phyloP scores from a whole-genome alignment of 495 filamentous ascomycete species.

The Penicillium fimorum region DNA sequence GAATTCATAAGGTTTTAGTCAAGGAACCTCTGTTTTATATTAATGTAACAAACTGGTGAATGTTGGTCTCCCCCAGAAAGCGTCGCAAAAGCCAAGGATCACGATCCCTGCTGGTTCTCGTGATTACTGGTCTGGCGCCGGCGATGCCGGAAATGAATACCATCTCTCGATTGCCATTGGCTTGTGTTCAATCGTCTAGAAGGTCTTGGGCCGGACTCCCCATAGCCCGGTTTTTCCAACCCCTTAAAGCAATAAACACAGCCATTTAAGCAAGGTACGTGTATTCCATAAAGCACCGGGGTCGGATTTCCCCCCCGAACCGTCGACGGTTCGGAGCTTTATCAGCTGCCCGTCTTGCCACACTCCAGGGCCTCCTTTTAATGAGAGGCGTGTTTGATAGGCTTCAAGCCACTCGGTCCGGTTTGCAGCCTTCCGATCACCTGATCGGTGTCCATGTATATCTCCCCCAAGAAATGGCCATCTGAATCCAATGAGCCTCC shows the following conservation, averaged over 20 bases:
- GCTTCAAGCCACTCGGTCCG: slow-evolving; percentile 24
- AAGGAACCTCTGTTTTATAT: background rate
- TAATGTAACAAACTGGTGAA: background rate
- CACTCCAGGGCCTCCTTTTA: background rate
- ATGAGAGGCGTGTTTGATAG: slow-evolving; percentile 15
- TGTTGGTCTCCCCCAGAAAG: background rate
- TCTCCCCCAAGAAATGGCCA: slow-evolving; percentile 21
- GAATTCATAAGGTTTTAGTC: background rate
- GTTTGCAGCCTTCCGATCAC: slow-evolving; percentile 23
- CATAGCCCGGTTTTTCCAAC: background rate
- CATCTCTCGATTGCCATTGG: background rate
- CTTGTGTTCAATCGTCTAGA: background rate
- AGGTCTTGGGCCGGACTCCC: background rate
- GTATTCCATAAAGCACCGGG: background rate
- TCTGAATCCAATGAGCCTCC: slow-evolving; percentile 14
- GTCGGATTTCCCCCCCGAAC: slow-evolving; percentile 6
- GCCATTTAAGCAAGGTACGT: slow-evolving; percentile 9
- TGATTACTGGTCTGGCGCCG: background rate
- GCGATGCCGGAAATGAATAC: background rate
- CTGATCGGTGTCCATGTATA: slow-evolving; percentile 28
- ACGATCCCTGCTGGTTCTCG: background rate
- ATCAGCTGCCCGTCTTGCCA: slow-evolving; percentile 14
- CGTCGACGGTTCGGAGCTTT: slow-evolving; percentile 1
- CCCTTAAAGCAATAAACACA: background rate
- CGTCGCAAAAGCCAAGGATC: background rate